Conservation (phyloP, 2,329 filamentous ascomycete species). For the Aspergillus transmontanensis region DNA sequence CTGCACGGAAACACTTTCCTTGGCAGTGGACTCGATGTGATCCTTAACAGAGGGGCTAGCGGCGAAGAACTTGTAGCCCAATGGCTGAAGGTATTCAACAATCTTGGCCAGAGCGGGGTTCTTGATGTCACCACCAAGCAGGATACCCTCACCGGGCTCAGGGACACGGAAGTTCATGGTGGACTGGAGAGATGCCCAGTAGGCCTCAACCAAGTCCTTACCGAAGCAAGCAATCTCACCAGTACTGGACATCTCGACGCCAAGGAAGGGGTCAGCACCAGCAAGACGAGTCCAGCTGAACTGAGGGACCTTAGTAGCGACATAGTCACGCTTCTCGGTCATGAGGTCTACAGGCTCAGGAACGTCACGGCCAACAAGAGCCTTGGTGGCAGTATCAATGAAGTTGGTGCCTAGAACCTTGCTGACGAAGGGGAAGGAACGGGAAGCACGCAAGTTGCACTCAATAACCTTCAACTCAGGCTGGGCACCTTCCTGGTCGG, state of each 20-base stretch:
- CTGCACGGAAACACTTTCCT: slow-evolving; percentile 72
- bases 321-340: slow-evolving; percentile 83
- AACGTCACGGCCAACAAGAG: slow-evolving; percentile 81
- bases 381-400: slow-evolving; percentile 92
- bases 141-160: slow-evolving; percentile 89
- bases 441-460: slow-evolving; percentile 95
- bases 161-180: slow-evolving; percentile 99
- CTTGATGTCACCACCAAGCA: slow-evolving; percentile 82
- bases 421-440: slow-evolving; percentile 97
- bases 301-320: slow-evolving; percentile 96
- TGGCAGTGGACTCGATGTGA: slow-evolving; percentile 73
- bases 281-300: slow-evolving; percentile 99
- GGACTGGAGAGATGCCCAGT: slow-evolving; percentile 94
- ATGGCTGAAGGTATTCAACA: slow-evolving; percentile 81
- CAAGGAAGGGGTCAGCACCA: slow-evolving; percentile 94
- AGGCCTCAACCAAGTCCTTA: slow-evolving; percentile 91
- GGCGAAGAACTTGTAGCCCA: slow-evolving; percentile 93
- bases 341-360: slow-evolving; percentile 87
- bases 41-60: slow-evolving; percentile 79
- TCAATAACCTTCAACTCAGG: slow-evolving; percentile 92
- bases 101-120: slow-evolving; percentile 74
- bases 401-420: slow-evolving; percentile 97
- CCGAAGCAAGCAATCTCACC: slow-evolving; percentile 99
- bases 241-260: slow-evolving; percentile 95
- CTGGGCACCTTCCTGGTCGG: slow-evolving; percentile 72